Base-by-base conservation (phyloP, 1,284 basidiomycete genomes). In the Ustilago lituana region DNA sequence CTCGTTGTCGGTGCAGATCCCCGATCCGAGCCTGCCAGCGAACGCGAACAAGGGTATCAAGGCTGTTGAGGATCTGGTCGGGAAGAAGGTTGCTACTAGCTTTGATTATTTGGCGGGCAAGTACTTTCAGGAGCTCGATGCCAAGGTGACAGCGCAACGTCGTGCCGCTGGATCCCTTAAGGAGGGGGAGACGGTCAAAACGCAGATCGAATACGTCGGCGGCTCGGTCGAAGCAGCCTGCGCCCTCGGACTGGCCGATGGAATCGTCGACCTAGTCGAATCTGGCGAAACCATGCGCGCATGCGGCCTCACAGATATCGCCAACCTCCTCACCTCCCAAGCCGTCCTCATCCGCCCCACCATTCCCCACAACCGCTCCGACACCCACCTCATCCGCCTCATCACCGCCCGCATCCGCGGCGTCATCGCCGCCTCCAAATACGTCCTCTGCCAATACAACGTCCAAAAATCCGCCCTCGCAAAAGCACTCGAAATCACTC, bases 271-370 rank as follows among this genome's bases (percentile, higher is more conserved):
- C 46, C 56, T 78, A 6, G 76, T 78, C 45, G 95, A 98, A 84
- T 96, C 93, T n/a, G 95, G 95, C 26, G 96, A 98, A 78, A 99
- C 95, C 2, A 99, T 99, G 96, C 92, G 95, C 37, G 96, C 95
- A 22, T 95, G 94, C 2, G 95, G 95, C 43, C 86, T 99, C 51
- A 91, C 92, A 83, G 89, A 94, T 27, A 96, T 98, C 79, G 48
- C 50, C 23, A 90, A 90, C 39, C 84, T 98, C 14, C 87, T 98
- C 54, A 83, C 88, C 40, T 92, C 93, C 0, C 91, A 99, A 84
- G 95, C 95, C 3, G 92, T 97, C 50, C 88, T 99, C 40, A 97
- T 99, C 86, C 90, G 89, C 62, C 92, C 94, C 1, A 73, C 78
- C n/a, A 85, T 84, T 8, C 87, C 88, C 0, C 89, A 92, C 83